Base-by-base conservation (phyloP, 2,329 filamentous ascomycete genomes). In the Diaporthe citrichinensis region DNA sequence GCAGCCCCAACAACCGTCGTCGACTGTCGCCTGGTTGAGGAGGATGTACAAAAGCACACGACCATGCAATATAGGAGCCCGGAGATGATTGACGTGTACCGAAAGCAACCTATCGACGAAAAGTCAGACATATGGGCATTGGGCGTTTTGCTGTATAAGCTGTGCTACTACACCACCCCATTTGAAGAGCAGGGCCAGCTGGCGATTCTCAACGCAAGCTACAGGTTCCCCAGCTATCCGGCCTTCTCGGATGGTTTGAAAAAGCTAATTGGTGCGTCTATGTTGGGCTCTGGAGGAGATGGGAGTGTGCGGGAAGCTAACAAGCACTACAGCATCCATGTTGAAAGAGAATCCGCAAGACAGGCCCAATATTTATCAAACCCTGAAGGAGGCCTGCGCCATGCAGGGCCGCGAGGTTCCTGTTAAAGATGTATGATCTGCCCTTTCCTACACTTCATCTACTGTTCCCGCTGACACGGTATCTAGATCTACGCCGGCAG, bases 71-170 rank as follows among this genome's bases (percentile, higher is more conserved):
- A 99, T 84, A 91, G 97, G 79, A 98, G 96, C 83, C 97, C 97
- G 8, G 97, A 99, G 85, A 99, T 99, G 97, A 93, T 99, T 76
- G 97, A 99, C 81, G 97, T 99, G 34, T 99, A 98, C 85, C 90
- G 96, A 78, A 98, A 97, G 84, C 95, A 96, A 80, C 95, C 97
- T 0, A 98, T 99, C 82, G 95, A 99, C 82, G 97, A 99, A 86
- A 99, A 99, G 87, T 97, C 96, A 67, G 97, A 99, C 84, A 98
- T 99, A 41, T 99, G 96, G 97, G 97, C 97, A 1, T 86, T 99
- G 77, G 97, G 97, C 7, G 97, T 99, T 57, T 87, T 99, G 75
- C 86, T 99, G 73, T 99, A 99, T 88, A 99, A 99, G 88, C 89
- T 99, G 77, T 99, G 97, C 87, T 99, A 98, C 85, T 99, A 99